phyloP scores from a whole-genome alignment of 768 basidiomycete genomes.

The Naganishia vishniacii region DNA sequence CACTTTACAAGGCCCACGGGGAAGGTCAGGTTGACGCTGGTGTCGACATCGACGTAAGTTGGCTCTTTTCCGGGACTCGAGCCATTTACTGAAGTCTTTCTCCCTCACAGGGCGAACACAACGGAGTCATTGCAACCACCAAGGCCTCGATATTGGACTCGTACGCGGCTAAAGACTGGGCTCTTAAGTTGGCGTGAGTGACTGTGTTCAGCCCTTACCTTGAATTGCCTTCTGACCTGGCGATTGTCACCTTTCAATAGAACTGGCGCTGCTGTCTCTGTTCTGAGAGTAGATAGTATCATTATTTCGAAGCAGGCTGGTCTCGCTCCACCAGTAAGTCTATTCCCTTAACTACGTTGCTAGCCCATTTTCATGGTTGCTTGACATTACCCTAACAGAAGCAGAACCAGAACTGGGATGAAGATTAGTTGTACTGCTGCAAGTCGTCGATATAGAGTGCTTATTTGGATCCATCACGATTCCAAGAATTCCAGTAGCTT shows the following conservation, averaged over 20 bases:
- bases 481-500: too few species aligned
- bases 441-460: neutral
- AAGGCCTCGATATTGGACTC: conserved; percentile 66
- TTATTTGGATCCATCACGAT: neutral
- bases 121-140: conserved; percentile 35
- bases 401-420: conserved; percentile 29
- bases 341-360: neutral
- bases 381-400: conserved; percentile 8
- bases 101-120: conserved; percentile 27
- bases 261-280: conserved; percentile 46
- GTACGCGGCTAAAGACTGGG: conserved; percentile 78
- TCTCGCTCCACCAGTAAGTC: conserved; percentile 41
- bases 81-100: too few species aligned
- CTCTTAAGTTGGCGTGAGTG: conserved; percentile 44
- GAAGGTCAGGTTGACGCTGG: conserved; percentile 50
- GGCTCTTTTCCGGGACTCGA: too few species aligned
- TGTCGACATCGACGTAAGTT: conserved; percentile 42
- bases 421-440: conserved; percentile 17
- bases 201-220: neutral
- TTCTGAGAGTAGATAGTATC: conserved; percentile 88
- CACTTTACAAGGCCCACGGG: conserved; percentile 84
- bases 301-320: conserved; percentile 74
- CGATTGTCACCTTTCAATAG: neutral
- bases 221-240: neutral
- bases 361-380: neutral